Evolutionary conservation across 805 yeast genomes (phyloP).

Genomic region (Spathaspora sp.): DNA sequence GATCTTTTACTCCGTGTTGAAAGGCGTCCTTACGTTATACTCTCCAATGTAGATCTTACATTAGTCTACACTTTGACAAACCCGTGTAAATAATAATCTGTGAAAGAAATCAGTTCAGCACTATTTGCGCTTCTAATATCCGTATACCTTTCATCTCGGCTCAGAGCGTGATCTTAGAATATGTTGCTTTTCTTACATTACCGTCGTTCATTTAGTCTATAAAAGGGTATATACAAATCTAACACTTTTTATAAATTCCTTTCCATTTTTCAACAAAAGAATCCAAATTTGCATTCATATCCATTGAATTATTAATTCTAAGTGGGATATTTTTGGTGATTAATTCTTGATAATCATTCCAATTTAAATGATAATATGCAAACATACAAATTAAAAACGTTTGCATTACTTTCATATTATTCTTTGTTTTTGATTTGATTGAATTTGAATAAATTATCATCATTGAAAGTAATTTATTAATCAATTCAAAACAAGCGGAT

Average conservation of each 20-base stretch:
- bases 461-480: constrained; percentile 31
- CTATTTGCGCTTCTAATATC: too few species aligned
- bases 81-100: too few species aligned
- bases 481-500: constrained; percentile 23
- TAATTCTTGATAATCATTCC: constrained; percentile 34
- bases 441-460: constrained; percentile 32
- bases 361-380: constrained; percentile 39
- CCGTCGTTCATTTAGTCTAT: background rate
- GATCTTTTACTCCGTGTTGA: too few species aligned
- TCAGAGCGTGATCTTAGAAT: too few species aligned
- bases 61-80: too few species aligned
- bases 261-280: constrained; percentile 39
- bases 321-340: constrained; percentile 32
- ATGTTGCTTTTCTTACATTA: background rate
- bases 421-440: constrained; percentile 25
- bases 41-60: too few species aligned
- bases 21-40: too few species aligned
- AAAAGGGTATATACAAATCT: constrained; percentile 2
- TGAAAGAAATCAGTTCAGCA: too few species aligned
- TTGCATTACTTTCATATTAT: constrained; percentile 26
- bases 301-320: constrained; percentile 32
- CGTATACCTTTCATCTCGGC: too few species aligned
- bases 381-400: constrained; percentile 30
- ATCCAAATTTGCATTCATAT: constrained; percentile 30
- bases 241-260: constrained; percentile 21